Base-by-base conservation (phyloP, 305 asterid species). In the Rubia tinctorum region DNA sequence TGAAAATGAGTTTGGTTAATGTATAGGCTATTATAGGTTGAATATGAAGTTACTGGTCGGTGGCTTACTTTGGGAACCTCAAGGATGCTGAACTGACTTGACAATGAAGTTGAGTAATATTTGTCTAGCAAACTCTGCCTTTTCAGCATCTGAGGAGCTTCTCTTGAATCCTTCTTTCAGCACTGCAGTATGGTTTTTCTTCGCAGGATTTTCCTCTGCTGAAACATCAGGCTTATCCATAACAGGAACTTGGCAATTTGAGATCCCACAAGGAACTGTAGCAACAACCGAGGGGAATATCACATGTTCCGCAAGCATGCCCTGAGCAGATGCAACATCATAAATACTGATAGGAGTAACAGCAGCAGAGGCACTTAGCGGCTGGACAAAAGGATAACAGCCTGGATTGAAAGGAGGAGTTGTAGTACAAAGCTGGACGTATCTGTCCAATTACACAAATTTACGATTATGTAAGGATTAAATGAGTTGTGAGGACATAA, bases 401-500 rank as follows among this genome's bases (percentile, higher is more conserved):
- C 89, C 86, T 47, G 99, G 98, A 86, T 83, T 93, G 83, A 86
- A 96, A 39, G 99, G 99, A 82, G 82, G 90, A 69, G 99, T 98
- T 74, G 97, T 79, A 13, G 98, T 98, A 9, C 98, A 96, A 78
- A 96, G 98, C 77, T 92, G 92, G 83, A 93, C 99, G 60, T 95
- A 95, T 82, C 99, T 95, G 97, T 67, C 76, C 81, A 82, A 76
- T 76, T 71, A 70, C 73, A 74, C 30, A 55, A 42, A 65, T 37
- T n/a, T 23, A 18, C 7, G 3, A 30, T 76, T 71, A 13, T 22
- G 49, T 34, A 69, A 45, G 53, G 74, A 18, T 37, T 5, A 49
- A 53, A 66, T 53, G 39, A 58, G 17, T 61, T 14, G 6, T 22
- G 22, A 34, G 40, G 51, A 71, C 23, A 43, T 12, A 60, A 2